These are phyloP conservation scores for Cryphonectria nitschkei DNA, from an alignment of 2,329 filamentous ascomycete species.

Conservation along the genomic window DNA sequence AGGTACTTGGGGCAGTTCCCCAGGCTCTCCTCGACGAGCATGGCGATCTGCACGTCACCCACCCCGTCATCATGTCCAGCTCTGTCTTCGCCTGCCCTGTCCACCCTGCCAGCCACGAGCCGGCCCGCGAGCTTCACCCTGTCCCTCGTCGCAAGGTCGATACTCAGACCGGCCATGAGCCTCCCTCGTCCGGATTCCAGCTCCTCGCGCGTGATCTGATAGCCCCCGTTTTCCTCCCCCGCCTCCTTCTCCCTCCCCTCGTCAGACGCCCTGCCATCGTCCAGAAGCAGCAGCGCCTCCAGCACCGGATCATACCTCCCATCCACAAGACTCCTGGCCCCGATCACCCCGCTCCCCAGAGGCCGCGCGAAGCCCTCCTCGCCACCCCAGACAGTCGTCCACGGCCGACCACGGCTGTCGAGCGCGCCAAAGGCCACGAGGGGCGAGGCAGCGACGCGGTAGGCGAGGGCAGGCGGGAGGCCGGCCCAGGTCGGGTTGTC, in stretches of 20 bases:
- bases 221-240: slow-evolving; percentile 17
- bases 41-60: slow-evolving; percentile 57
- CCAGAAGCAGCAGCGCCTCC: slow-evolving; percentile 49
- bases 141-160: slow-evolving; percentile 69
- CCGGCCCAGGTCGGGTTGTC: slow-evolving; percentile 65
- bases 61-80: slow-evolving; percentile 36
- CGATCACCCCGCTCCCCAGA: slow-evolving; percentile 63
- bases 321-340: slow-evolving; percentile 59
- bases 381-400: slow-evolving; percentile 82
- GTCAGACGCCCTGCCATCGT: too few relatives aligned
- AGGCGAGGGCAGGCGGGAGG: slow-evolving; percentile 63
- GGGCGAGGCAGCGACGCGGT: slow-evolving; percentile 64
- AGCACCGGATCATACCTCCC: slow-evolving; percentile 70
- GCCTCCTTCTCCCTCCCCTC: slow-evolving; percentile 43
- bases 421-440: slow-evolving; percentile 75
- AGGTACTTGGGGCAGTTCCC: slow-evolving; percentile 89
- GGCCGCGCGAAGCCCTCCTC: slow-evolving; percentile 67
- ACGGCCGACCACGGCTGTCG: slow-evolving; percentile 67
- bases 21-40: slow-evolving; percentile 72
- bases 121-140: slow-evolving; percentile 75
- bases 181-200: slow-evolving; percentile 43
- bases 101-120: slow-evolving; percentile 66
- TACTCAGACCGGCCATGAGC: slow-evolving; percentile 57
- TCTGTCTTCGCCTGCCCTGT: slow-evolving; percentile 34
- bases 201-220: slow-evolving; percentile 41